Evolutionary conservation across 2,329 filamentous ascomycete genomes (phyloP), one percentile per base, ranked within the genome.

Genomic region (Setomelanomma holmii): DNA sequence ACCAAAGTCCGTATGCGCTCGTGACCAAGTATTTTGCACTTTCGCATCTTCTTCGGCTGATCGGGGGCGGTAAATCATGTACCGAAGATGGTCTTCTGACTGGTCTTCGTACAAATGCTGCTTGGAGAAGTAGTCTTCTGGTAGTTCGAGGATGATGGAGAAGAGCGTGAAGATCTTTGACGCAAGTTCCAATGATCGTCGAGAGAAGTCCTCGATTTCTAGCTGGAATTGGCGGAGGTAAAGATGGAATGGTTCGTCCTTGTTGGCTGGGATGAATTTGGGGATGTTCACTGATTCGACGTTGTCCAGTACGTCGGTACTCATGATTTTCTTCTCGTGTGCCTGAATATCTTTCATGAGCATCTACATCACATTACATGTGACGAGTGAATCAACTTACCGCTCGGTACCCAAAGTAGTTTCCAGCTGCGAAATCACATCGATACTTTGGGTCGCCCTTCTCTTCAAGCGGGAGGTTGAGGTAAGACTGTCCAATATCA

Each of bases 1-100:
- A 5, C 79, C 79, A 43, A 79, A 81, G 48, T 82, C 79, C 0
- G 78, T 80, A 65, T 82, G 80, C 2, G 77, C 78, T 27, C 79
- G 73, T 66, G 80, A 79, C 50, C 78, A 75, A 39, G 79, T 63
- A 56, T 77, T 71, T 56, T 75, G 63, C 58, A 68, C 63, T 45
- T 71, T 73, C 24, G 67, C 64, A 40, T 76, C 69, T 54, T 66
- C 71, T 63, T 61, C 63, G 68, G 61, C 4, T 68, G 76, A n/a
- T 4, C 75, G 66, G 2, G 75, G 76, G 64, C 68, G 76, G 75
- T 53, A 81, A 60, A 23, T 76, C 78, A 67, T 81, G 57, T 78
- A 77, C 12, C 75, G 68, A 1, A 77, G 58, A 45, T 76, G 74
- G 40, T 77, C 75, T 34, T 75, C 73, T 33, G 67, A 73, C n/a